phyloP scores from a whole-genome alignment of 106 monocot species.

The Alisma plantagoaquatica region DNA sequence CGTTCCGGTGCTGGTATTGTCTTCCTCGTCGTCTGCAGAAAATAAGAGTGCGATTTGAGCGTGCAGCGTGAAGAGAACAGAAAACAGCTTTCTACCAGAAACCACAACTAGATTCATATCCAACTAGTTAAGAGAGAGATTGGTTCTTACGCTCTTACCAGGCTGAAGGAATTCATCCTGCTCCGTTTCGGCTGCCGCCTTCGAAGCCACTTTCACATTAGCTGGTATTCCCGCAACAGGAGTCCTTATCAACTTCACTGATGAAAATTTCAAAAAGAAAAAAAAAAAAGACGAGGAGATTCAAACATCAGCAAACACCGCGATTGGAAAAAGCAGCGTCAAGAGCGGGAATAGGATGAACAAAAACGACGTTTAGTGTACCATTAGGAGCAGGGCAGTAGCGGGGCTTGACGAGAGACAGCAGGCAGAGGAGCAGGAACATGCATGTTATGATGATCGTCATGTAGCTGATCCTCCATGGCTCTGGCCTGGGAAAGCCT shows the following conservation, averaged over 20 bases:
- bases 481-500: constrained; percentile 15
- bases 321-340: background rate
- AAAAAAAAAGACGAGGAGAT: too few relatives aligned
- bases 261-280: too few relatives aligned
- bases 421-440: constrained; percentile 28
- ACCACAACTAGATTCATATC: background rate
- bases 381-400: constrained; percentile 6
- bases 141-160: background rate
- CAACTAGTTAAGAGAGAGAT: background rate
- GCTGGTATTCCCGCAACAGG: background rate
- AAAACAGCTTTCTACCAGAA: background rate
- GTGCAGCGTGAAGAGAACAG: background rate
- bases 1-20: background rate
- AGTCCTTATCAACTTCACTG: background rate
- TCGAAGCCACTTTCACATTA: background rate
- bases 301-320: background rate
- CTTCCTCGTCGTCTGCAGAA: constrained; percentile 1
- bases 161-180: background rate
- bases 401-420: constrained; percentile 34
- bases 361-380: constrained; percentile 5
- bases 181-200: background rate
- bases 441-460: constrained; percentile 22
- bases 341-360: background rate
- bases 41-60: background rate
- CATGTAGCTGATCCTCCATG: constrained; percentile 22